phyloP scores from a whole-genome alignment of 2,329 filamentous ascomycete genomes.

The Graphilbum sp. region DNA sequence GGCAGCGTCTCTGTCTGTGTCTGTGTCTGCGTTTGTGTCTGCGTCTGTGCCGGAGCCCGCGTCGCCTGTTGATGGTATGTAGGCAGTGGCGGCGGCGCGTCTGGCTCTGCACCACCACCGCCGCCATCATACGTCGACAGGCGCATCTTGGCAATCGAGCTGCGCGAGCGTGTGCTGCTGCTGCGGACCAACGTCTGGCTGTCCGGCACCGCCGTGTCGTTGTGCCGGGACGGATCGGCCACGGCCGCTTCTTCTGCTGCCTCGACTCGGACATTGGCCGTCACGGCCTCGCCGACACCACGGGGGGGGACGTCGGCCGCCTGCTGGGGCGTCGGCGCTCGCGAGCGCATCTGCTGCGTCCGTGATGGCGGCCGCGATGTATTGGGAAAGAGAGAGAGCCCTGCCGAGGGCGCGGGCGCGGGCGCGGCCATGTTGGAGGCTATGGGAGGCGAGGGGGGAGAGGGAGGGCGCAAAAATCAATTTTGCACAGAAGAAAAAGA shows the following conservation, averaged over 20 bases:
- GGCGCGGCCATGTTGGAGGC: conserved; percentile 17
- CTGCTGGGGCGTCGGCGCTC: conserved; percentile 19
- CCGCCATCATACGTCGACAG: conserved; percentile 14
- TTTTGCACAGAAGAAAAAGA: background rate
- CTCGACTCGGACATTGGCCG: conserved; percentile 17
- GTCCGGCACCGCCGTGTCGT: conserved; percentile 34
- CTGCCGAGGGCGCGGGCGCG: conserved; percentile 22
- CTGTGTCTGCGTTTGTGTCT: background rate
- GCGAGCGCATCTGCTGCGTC: conserved; percentile 23
- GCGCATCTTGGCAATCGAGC: conserved; percentile 40
- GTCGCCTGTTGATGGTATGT: too few species aligned
- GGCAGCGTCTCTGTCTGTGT: background rate
- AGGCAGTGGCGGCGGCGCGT: conserved; percentile 1
- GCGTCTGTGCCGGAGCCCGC: conserved; percentile 1
- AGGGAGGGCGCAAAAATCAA: background rate
- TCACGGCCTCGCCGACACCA: conserved; percentile 7
- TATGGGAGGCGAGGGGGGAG: background rate
- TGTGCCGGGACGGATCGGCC: conserved; percentile 24
- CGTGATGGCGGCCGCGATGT: conserved; percentile 27
- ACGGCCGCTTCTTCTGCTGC: conserved; percentile 20
- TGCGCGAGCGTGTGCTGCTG: conserved; percentile 32
- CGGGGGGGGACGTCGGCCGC: background rate
- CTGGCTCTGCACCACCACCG: conserved; percentile 8
- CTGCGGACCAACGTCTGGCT: conserved; percentile 31
- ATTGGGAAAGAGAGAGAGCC: conserved; percentile 42